A percentile compares a stretch with the other conserved stretches of the same genome.
These are phyloP conservation scores for Quercus wislizeni DNA, from an alignment of 306 rosid genomes.

Conservation along the genomic window DNA sequence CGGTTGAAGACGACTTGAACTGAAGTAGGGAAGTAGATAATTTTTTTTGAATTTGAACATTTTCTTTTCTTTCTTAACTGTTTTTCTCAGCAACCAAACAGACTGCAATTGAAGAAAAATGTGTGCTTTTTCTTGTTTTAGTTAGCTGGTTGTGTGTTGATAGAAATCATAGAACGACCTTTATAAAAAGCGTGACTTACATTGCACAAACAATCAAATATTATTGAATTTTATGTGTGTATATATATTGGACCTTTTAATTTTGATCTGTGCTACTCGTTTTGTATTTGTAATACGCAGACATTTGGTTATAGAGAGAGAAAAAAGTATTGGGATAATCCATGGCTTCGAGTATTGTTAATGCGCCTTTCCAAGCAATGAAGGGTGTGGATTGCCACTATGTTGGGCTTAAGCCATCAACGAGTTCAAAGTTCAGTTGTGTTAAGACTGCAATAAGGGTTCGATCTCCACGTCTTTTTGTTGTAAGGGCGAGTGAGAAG, in stretches of 20 bases:
- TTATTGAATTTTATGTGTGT: background rate
- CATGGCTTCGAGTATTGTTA: slow-evolving; percentile 60
- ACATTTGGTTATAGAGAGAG: background rate
- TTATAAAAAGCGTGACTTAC: background rate
- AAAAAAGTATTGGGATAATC: slow-evolving; percentile 3
- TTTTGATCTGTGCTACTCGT: background rate
- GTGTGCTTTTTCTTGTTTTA: background rate
- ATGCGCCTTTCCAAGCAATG: slow-evolving; percentile 35
- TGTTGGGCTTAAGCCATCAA: slow-evolving; percentile 40
- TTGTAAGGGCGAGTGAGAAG: slow-evolving; percentile 46
- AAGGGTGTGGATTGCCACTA: slow-evolving; percentile 45
- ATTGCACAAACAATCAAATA: background rate
- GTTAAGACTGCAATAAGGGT: slow-evolving; percentile 30
- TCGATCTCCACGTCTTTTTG: slow-evolving; percentile 31
- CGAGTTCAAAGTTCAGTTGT: slow-evolving; percentile 23
- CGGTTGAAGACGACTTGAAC: no score
- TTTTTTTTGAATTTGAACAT: background rate
- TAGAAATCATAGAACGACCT: background rate
- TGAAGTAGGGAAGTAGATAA: no score
- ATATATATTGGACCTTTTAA: background rate
- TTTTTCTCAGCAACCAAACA: background rate
- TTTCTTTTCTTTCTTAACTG: background rate
- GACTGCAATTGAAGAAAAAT: background rate
- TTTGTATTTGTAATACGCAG: background rate
- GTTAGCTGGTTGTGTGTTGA: background rate